Base-by-base conservation (phyloP, 2,329 filamentous ascomycete genomes). In the Eutypa lata region DNA sequence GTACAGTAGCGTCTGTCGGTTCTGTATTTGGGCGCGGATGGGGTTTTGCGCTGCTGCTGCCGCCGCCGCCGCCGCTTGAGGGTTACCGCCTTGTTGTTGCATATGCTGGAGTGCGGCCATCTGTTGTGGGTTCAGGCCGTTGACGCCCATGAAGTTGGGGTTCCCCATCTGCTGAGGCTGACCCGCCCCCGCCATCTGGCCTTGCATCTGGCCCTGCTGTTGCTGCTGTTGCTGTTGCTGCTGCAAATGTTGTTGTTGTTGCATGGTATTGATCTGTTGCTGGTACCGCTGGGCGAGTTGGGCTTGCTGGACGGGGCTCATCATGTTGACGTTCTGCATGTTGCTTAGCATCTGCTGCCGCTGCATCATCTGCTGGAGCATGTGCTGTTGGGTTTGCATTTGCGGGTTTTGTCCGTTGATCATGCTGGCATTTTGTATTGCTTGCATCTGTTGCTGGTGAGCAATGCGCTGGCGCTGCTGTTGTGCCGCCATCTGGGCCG, bases 401-500 rank as follows among this genome's bases (percentile, higher is more conserved):
- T 83, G 73, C 0, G 74, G 54, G 35, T 63, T 61, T 47, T 67
- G 63, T 22, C 62, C 61, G 54, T 68, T 61, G 61, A 68, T 60
- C 61, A 66, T 63, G 48, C 57, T 53, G 49, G 57, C 51, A 33
- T 65, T 62, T 42, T 68, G 67, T 54, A 68, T 64, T 1, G 62
- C 62, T 24, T 62, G 58, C 31, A 67, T 46, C 44, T 64, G 61
- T 38, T 69, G 63, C 50, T 72, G 42, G 31, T 67, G 61, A 5
- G 52, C 57, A n/a, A 63, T 64, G 22, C 51, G 62, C 45, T 67
- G 63, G 19, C 60, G 61, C 47, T 57, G 60, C 53, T 83, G 78
- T 4, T 75, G 74, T 0, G 73, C 68, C 18, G 67, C 73, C 37
- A 83, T 68, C 51, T 80, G 78, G 3, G 68, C 69, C 16, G 74